Percentiles rank a stretch among this genome's conserved stretches.
These are phyloP conservation scores for Taphrina populina DNA, from an alignment of 1,139 yeast species.

Conservation along the genomic window DNA sequence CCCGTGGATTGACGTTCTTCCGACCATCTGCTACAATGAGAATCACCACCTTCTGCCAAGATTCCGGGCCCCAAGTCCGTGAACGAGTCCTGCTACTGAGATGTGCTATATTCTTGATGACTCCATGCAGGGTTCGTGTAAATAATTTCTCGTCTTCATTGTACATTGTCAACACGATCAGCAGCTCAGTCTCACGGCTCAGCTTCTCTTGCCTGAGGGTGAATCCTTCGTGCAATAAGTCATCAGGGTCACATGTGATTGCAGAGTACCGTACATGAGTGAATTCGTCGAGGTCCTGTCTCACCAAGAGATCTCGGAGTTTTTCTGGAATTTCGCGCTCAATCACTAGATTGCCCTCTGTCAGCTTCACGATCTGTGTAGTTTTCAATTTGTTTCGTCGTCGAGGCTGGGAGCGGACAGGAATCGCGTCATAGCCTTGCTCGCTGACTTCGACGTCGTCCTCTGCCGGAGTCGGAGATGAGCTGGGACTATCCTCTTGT, in stretches of 20 bases:
- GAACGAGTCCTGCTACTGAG: conserved; percentile 76
- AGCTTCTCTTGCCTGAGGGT: conserved; percentile 65
- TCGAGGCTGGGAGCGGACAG: conserved; percentile 53
- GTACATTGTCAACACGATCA: conserved; percentile 75
- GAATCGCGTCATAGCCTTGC: conserved; percentile 34
- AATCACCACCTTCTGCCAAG: conserved; percentile 93
- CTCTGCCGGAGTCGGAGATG: not conserved
- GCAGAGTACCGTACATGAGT: conserved; percentile 86
- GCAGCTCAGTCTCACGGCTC: conserved; percentile 68
- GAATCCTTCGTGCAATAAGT: conserved; percentile 57
- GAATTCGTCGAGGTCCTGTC: conserved; percentile 86
- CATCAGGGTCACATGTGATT: conserved; percentile 74
- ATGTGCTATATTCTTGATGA: conserved; percentile 86
- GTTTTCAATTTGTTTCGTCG: conserved; percentile 57
- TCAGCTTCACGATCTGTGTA: conserved; percentile 63
- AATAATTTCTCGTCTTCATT: conserved; percentile 73
- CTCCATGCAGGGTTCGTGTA: conserved; percentile 73
- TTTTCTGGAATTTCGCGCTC: conserved; percentile 94
- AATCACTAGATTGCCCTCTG: conserved; percentile 74
- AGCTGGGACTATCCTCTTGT: not conserved
- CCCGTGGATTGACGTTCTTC: conserved; percentile 78
- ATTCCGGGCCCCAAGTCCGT: conserved; percentile 89
- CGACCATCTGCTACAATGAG: conserved; percentile 87
- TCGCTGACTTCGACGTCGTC: not conserved
- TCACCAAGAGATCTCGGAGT: conserved; percentile 69